Base-by-base conservation (phyloP, 805 yeast species). In the Citeromyces nyonsensis region DNA sequence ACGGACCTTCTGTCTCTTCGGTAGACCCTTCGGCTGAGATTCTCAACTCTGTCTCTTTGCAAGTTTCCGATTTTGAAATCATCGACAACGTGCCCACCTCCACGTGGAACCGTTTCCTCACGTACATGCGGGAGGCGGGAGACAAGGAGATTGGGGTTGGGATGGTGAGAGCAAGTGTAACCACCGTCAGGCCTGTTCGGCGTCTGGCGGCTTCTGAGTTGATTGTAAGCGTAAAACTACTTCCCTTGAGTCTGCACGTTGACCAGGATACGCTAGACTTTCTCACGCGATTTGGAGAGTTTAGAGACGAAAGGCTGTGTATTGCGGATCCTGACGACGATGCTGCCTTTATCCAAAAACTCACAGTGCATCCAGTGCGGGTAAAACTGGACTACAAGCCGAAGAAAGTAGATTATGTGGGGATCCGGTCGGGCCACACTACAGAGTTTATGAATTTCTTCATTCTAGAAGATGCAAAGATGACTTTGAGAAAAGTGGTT, bases 181-280 rank as follows among this genome's bases (percentile, higher is more conserved):
- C 63, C 12, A 73, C 72, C 26, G 66, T 81, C 2, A 57, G 83
- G 35, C 93, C 94, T 0, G 66, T 73, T 9, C 56, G 70, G 0
- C 48, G 55, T 7, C 44, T 84, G 24, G 74, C 75, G n/a, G 77
- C 82, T 2, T 61, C 80, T 1, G 97, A 86, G 44, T 47, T 75
- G 13, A 54, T 69, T 2, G 38, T 83, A 30, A 54, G 61, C 15
- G 57, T 74, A 1, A 47, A 61, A 4, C 53, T 83, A 0, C 56
- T 80, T 12, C 98, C 98, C 0, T 45, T 91, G 29, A 59, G 95
- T 33, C 51, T 91, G 10, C 84, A 83, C 48, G 73, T 91, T 29
- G 97, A 91, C 51, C 98, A 91, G 49, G 97, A 88, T 45, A 82
- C 96, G 1, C 58, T 85, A 12, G 95, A 85, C 35, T 86, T 88